Base-by-base conservation (phyloP, 352 stramenopile genomes). In the Aphanomyces astaci region DNA sequence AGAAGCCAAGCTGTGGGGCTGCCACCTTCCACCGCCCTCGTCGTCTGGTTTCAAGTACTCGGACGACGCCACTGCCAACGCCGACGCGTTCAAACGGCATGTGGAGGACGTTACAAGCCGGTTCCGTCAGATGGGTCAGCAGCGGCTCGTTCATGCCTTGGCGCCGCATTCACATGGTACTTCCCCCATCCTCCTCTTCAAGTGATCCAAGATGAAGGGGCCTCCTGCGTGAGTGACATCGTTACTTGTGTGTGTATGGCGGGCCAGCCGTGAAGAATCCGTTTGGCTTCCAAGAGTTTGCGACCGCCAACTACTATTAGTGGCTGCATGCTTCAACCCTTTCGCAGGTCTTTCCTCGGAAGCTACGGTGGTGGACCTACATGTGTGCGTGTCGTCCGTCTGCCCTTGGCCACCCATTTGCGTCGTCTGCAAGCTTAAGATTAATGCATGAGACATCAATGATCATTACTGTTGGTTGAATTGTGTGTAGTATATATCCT, bases 1-100 rank as follows among this genome's bases (percentile, higher is more conserved):
- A 40, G 62, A 68, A 60, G 62, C 62, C 17, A n/a, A 22, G 27
- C 49, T 59, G 19, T 68, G 62, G 62, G 62, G 62, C 32, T 68
- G 62, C n/a, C 43, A 33, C 39, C 56, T 25, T 64, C 36, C 7
- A 43, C 36, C 7, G 36, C 36, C 7, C 15, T 15, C 36, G 15
- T 15, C 36, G 36, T 15, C 36, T 43, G 36, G 36, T 19, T 22
- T 17, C 25, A 1, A 22, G 7, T 17, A 33, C 51, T 10, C 51
- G 5, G 25, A 19, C 51, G 51, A 32, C 30, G 51, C 22, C 22
- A 25, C 13, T 4, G 27, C 27, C 51, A 59, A 59, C 0, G 24
- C 24, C 4, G 11, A 59, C 22, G 25, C 11, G 5, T 59, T 59
- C 30, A 59, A 22, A 36, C 25, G 25, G 11, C 30, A 40, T 19